Base-by-base conservation (phyloP, 371 early-diverging fungal species). In the Chytridium lagenaria region DNA sequence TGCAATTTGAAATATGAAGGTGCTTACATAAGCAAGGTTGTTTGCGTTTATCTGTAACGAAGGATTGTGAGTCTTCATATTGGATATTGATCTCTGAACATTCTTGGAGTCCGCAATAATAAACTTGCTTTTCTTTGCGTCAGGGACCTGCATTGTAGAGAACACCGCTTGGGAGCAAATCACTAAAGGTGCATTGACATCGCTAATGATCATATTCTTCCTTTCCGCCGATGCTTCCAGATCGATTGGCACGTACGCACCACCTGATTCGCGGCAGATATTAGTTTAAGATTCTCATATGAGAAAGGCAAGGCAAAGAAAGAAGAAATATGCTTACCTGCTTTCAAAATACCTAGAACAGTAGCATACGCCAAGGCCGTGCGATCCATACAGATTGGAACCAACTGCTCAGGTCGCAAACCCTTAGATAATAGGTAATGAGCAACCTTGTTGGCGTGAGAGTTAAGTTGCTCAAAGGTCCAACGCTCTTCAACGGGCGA, bases 231-330 rank as follows among this genome's bases (percentile, higher is more conserved):
- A 77, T 31, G 39, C 26, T 1, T 22, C 55, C 5, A 76, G 39
- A 44, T 81, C 81, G 16, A 81, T 63, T 19, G 80, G 75, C 15
- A 81, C 71, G 57, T 68, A 79, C n/a, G 71, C 75, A 69, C 76
- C 78, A 26, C 81, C 81, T 19, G 75, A 16, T 19, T 7, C 19
- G 44, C 44, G 44, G 7, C 7, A 44, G 7, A 44, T 7, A 44
- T 19, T 19, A 44, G 19, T 12, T 44, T 7, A 44, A 44, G 19
- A 44, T 44, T 44, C 7, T 44, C 12, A 44, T 12, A 19, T 44
- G 12, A 44, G 44, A 44, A 44, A 44, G 7, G 44, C 44, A 44
- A 7, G 44, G 19, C 44, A 12, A 44, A 44, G 44, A 19, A 19
- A 44, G 44, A 12, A 44, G 44, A 19, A 44, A 19, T 16, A 55